A percentile compares a stretch with the other conserved stretches of the same genome.
Conservation (phyloP, 139 green algal species). For the Desmodesmus armatus region DNA sequence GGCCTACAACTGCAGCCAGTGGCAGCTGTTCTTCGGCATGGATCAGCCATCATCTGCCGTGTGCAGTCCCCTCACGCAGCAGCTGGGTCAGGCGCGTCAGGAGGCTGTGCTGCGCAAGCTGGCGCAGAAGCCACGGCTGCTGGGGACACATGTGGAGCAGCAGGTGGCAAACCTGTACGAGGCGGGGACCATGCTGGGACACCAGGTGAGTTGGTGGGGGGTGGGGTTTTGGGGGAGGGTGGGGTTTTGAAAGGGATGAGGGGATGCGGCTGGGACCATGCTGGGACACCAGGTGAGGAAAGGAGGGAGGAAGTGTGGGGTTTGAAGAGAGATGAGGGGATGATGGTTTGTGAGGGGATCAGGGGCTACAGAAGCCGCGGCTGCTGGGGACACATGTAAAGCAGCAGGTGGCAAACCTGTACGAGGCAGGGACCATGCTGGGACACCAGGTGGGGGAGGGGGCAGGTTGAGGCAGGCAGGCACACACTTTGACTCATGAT, state of each 20-base stretch:
- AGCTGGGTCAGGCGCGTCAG: no score
- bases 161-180: constrained; percentile 29
- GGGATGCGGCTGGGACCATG: no score
- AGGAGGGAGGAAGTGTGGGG: no score
- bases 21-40: constrained; percentile 6
- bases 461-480: not conserved
- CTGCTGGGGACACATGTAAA: constrained; percentile 22
- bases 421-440: not conserved
- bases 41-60: not conserved
- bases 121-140: not conserved
- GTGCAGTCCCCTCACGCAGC: no score
- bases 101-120: not conserved
- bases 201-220: not conserved
- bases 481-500: no score
- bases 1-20: not conserved
- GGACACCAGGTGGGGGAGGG: constrained; percentile 5
- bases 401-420: constrained; percentile 21
- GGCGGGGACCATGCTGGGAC: not conserved
- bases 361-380: not conserved
- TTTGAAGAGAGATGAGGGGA: no score
- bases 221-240: no score
- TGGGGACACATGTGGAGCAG: constrained; percentile 12
- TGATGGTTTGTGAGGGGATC: no score
- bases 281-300: not conserved
- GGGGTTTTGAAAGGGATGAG: no score